Conservation (phyloP, 345 rosid genomes). For the Eucalyptus guilfoylei region DNA sequence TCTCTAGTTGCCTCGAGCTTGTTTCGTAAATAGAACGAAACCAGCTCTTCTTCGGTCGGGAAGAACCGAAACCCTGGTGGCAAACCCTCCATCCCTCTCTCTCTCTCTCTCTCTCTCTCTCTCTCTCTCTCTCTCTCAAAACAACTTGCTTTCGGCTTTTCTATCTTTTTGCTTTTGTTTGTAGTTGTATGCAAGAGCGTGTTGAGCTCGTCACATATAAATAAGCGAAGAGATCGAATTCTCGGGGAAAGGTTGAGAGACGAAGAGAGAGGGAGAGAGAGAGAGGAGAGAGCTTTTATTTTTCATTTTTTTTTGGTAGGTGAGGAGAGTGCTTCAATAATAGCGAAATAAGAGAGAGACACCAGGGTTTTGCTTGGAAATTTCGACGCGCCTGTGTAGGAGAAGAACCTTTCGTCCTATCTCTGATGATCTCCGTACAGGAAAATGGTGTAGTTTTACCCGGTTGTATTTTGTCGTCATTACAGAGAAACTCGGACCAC, state of each 20-base stretch:
- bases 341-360: neutral
- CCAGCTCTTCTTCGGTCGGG: conserved; percentile 54
- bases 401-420: neutral
- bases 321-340: neutral
- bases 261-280: neutral
- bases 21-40: conserved; percentile 27
- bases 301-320: no score
- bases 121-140: neutral
- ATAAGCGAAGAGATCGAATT: neutral
- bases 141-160: neutral
- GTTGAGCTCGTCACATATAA: neutral
- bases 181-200: neutral
- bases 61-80: conserved; percentile 55
- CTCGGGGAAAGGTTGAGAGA: neutral
- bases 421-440: neutral
- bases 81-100: conserved; percentile 1
- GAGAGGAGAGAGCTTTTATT: neutral
- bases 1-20: conserved; percentile 14
- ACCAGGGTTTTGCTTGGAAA: neutral
- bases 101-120: neutral
- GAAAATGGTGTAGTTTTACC: neutral
- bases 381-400: neutral
- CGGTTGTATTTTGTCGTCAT: neutral
- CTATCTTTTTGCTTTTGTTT: neutral
- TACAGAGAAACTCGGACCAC: neutral